Evolutionary conservation across 2,329 filamentous ascomycete genomes (phyloP).

Genomic region (Camptophora hylomeconis): DNA sequence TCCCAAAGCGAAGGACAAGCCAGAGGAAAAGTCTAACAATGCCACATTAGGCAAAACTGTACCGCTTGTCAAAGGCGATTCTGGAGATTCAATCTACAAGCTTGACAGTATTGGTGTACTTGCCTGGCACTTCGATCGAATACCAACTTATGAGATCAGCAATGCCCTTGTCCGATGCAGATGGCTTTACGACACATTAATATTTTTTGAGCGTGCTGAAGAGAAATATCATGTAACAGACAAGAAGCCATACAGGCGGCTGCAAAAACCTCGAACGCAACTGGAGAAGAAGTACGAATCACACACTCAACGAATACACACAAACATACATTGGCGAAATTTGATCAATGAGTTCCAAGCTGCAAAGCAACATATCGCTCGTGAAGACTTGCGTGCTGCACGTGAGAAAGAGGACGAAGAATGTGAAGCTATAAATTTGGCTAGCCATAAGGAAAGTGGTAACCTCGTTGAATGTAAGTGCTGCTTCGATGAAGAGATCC

Average conservation of each 20-base stretch:
- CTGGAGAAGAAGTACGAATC: conserved; percentile 12
- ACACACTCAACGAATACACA: conserved; percentile 6
- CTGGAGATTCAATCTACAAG: conserved; percentile 10
- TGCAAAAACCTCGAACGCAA: conserved; percentile 12
- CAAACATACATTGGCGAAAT: conserved; percentile 9
- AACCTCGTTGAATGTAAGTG: conserved; percentile 56
- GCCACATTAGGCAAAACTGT: conserved; percentile 23
- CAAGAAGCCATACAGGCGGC: conserved; percentile 12
- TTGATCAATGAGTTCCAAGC: conserved; percentile 19
- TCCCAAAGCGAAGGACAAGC: conserved; percentile 30
- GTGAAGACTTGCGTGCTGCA: conserved; percentile 11
- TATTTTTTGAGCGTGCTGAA: conserved; percentile 18
- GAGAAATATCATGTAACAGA: conserved; percentile 7
- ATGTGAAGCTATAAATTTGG: conserved; percentile 24
- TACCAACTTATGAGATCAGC: conserved; percentile 14
- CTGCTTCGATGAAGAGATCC: conserved; percentile 52
- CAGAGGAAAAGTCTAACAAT: conserved; percentile 20
- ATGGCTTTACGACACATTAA: conserved; percentile 20
- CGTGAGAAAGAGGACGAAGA: conserved; percentile 16
- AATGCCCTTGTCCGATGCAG: conserved; percentile 12
- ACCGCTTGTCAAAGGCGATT: conserved; percentile 15
- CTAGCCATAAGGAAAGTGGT: conserved; percentile 31
- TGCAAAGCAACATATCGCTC: conserved; percentile 17
- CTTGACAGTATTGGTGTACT: conserved; percentile 19
- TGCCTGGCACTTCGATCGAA: conserved; percentile 12